A percentile compares a stretch with the other conserved stretches of the same genome.
phyloP scores from a whole-genome alignment of 2,329 filamentous ascomycete genomes.

The Hawksworthiomyces lignivorus region DNA sequence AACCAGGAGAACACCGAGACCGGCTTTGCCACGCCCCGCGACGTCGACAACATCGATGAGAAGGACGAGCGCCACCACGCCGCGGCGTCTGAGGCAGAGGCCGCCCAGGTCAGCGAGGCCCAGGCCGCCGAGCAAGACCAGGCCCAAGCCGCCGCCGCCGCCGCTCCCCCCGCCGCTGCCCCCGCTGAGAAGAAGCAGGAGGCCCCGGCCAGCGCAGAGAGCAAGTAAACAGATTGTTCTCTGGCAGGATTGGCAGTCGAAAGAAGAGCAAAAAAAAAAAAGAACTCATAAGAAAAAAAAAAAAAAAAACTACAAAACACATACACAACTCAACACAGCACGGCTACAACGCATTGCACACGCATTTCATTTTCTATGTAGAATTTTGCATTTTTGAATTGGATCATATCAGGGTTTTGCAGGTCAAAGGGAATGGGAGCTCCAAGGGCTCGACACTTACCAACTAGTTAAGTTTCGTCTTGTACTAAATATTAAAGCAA shows the following conservation, averaged over 20 bases:
- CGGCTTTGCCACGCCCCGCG: slow-evolving; percentile 68
- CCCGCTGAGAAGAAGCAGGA: slow-evolving; percentile 33
- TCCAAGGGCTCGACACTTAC: too few relatives aligned
- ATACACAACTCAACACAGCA: too few relatives aligned
- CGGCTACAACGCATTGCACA: too few relatives aligned
- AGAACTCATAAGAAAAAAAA: too few relatives aligned
- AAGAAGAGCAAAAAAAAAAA: too few relatives aligned
- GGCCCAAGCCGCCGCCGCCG: slow-evolving; percentile 32
- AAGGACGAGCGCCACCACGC: slow-evolving; percentile 66
- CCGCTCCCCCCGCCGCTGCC: slow-evolving; percentile 36
- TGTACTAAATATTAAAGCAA: too few relatives aligned
- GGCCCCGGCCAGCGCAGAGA: too few relatives aligned
- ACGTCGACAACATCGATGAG: slow-evolving; percentile 89
- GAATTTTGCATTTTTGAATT: not conserved
- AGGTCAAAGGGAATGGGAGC: not conserved
- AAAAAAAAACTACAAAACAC: too few relatives aligned
- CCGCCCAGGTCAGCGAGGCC: slow-evolving; percentile 44
- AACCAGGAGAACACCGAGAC: slow-evolving; percentile 70
- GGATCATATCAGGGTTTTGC: slow-evolving; percentile 1
- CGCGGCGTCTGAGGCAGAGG: slow-evolving; percentile 42
- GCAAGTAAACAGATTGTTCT: too few relatives aligned
- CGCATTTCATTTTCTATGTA: not conserved
- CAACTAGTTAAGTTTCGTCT: too few relatives aligned
- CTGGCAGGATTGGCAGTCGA: too few relatives aligned
- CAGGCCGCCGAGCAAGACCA: slow-evolving; percentile 47